Percentiles rank a stretch among this genome's conserved stretches.
phyloP scores from a whole-genome alignment of 2,329 filamentous ascomycete genomes.

The Mollisia scopiformis region DNA sequence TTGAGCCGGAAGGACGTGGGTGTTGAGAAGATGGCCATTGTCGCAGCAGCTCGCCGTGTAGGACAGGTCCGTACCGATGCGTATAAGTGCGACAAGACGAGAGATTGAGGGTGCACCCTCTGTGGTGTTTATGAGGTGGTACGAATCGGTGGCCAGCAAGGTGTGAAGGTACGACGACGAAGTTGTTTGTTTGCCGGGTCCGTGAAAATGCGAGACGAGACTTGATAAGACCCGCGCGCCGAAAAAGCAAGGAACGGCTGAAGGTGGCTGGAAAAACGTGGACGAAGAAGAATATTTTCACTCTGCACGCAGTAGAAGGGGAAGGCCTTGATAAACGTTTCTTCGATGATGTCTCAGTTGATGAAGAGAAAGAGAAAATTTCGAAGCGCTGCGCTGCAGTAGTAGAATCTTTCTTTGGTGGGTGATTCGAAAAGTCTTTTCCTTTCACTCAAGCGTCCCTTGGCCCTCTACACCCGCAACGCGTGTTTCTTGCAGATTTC shows the following conservation, averaged over 20 bases:
- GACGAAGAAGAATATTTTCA: neutral
- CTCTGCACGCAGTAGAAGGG: neutral
- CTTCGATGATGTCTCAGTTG: neutral
- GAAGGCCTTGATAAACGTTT: neutral
- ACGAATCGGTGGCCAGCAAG: neutral
- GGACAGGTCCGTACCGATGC: conserved; percentile 24
- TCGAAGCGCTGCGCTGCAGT: too few species aligned
- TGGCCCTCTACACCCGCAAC: conserved; percentile 11
- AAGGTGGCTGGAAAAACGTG: neutral
- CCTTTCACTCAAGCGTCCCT: neutral
- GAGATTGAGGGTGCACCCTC: neutral
- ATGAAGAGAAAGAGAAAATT: neutral
- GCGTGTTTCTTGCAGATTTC: neutral
- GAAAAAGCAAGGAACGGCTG: conserved; percentile 7
- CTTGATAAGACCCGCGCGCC: conserved; percentile 7
- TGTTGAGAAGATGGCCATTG: conserved; percentile 47
- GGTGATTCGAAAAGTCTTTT: conserved; percentile 3
- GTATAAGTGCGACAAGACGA: neutral
- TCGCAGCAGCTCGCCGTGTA: neutral
- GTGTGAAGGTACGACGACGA: neutral
- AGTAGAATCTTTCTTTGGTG: neutral
- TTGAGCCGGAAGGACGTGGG: conserved; percentile 50
- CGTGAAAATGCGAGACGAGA: neutral
- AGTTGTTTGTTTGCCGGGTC: neutral
- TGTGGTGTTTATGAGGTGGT: neutral